A percentile compares a stretch with the other conserved stretches of the same genome.
Conservation (phyloP, 345 rosid species). For the Populus euphratica region DNA sequence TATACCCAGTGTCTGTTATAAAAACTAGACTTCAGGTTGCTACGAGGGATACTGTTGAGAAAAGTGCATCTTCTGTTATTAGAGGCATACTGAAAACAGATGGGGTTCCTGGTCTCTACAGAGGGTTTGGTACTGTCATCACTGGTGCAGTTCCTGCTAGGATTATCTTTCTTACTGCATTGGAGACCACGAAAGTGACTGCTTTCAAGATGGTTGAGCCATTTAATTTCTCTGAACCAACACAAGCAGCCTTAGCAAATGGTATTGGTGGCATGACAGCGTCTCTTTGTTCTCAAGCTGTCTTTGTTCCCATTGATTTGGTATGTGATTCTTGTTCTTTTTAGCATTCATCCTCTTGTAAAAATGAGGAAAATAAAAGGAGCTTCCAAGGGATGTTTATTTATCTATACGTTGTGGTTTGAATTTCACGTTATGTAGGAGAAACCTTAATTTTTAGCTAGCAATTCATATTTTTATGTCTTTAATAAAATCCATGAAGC, state of each 20-base stretch:
- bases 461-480: not conserved
- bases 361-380: not conserved
- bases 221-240: conserved; percentile 50
- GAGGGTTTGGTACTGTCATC: conserved; percentile 93
- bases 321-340: conserved; percentile 39
- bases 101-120: conserved; percentile 90
- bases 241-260: conserved; percentile 88
- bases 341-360: not conserved
- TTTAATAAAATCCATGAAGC: not conserved
- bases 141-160: conserved; percentile 92
- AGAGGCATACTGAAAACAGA: conserved; percentile 70
- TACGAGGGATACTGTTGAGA: conserved; percentile 71
- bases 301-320: conserved; percentile 94
- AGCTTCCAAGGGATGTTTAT: not conserved
- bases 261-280: conserved; percentile 94
- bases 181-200: conserved; percentile 83
- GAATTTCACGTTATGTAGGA: not conserved
- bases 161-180: conserved; percentile 77
- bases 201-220: conserved; percentile 55
- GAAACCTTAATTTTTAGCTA: not conserved
- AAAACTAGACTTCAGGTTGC: conserved; percentile 98
- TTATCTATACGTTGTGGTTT: not conserved
- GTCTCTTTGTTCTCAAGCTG: conserved; percentile 76
- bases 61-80: conserved; percentile 64
- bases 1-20: conserved; percentile 85